Base-by-base conservation (phyloP, 1,139 yeast species). In the Pneumocystis sp. region DNA sequence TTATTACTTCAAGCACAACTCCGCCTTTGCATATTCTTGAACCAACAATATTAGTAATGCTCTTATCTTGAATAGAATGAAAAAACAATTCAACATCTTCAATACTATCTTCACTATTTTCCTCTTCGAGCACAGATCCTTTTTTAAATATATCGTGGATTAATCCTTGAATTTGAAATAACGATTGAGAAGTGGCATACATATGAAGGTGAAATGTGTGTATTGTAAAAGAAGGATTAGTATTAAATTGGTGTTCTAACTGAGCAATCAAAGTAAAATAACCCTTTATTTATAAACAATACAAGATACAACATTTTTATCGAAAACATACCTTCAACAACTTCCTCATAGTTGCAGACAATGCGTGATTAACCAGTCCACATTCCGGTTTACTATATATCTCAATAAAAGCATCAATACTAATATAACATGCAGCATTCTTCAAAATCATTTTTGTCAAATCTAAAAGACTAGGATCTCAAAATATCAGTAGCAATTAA, bases 321-420 rank as follows among this genome's bases (percentile, higher is more conserved):
- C 44, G 17, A 2, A 40, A 62, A 34, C 44, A 40, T 56, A 65
- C 68, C 63, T 76, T 74, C 65, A 87, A 73, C 66, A 84, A 79
- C 17, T 76, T 75, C 50, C 84, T 75, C 3, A 90, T 77, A 62
- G 83, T 83, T 65, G 77, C 80, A 68, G 95, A 87, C 39, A 93
- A 76, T 3, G 87, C 81, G 70, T 91, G 96, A 64, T 87, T 80
- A 0, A 88, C 86, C 65, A 82, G 81, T 0, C 98, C 98, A 72
- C 82, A 84, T 34, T 74, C 72, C 19, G 79, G 75, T 65, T 78
- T 76, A 72, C 85, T 76, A 75, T 86, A 88, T 64, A 78, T 69
- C 69, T 85, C 85, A 25, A 81, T 77, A 74, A 85, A 89, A 50
- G 80, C 79, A 40, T 72, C 74, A 67, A 87, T 77, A 2, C 83